A percentile compares a stretch with the other conserved stretches of the same genome.
These are phyloP conservation scores for Nigrograna mackinnonii DNA, from an alignment of 2,329 filamentous ascomycete species.

Conservation along the genomic window DNA sequence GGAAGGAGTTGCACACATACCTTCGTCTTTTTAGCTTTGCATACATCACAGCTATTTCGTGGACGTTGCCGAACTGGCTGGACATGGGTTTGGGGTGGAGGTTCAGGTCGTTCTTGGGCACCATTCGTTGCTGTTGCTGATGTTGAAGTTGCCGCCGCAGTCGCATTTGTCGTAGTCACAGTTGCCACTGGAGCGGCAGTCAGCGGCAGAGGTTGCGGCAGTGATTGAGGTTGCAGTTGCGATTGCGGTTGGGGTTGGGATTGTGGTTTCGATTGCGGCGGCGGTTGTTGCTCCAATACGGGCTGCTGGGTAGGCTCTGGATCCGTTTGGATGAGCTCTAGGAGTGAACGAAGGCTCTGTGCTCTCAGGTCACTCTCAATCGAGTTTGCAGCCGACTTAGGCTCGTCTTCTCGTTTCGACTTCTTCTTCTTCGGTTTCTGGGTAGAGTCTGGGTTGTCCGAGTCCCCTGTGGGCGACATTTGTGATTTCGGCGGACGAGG, in stretches of 20 bases:
- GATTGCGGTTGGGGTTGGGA: slow-evolving; percentile 5
- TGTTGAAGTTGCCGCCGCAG: slow-evolving; percentile 8
- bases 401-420: slow-evolving; percentile 23
- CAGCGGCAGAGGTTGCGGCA: slow-evolving; percentile 3
- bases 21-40: slow-evolving; percentile 41
- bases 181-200: background rate
- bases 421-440: slow-evolving; percentile 32
- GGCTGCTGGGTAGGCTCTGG: slow-evolving; percentile 11
- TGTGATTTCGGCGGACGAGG: slow-evolving; percentile 24
- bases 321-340: slow-evolving; percentile 38
- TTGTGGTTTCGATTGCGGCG: slow-evolving; percentile 7
- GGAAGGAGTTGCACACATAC: slow-evolving; percentile 15
- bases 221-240: background rate
- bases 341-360: slow-evolving; percentile 39
- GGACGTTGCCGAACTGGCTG: slow-evolving; percentile 20
- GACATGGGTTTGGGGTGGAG: slow-evolving; percentile 7
- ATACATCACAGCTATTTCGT: slow-evolving; percentile 38
- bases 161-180: background rate
- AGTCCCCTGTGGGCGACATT: slow-evolving; percentile 12
- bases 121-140: background rate
- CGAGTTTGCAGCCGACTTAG: slow-evolving; percentile 33
- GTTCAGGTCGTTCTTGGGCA: background rate
- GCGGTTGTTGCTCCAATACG: slow-evolving; percentile 14
- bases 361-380: slow-evolving; percentile 41
- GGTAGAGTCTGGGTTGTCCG: background rate